Evolutionary conservation across 257 asterid species (phyloP), one percentile per base, ranked within the genome.

Genomic region (Primulina huaijiensis): DNA sequence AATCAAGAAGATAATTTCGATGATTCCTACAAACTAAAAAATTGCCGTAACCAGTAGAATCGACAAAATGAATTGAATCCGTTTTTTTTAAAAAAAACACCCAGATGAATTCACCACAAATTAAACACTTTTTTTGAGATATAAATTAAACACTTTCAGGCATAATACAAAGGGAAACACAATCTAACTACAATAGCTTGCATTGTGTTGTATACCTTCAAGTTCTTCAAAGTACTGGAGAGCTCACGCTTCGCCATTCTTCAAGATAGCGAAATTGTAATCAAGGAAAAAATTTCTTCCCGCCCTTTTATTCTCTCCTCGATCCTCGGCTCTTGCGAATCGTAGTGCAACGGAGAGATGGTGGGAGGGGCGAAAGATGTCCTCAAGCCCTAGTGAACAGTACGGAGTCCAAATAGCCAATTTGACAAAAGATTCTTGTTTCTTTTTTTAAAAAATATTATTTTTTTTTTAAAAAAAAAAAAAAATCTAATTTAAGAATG

Each of bases 191-290:
- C 59, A 11, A 35, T 4, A 5, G 27, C 1, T 20, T 58, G 72
- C 10, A 38, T 10, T 43, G 17, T 43, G 53, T 11, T 43, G 53
- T 3, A 11, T 75, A 90, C 96, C 97, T 92, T 92, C 82, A 90
- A 82, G 87, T 84, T 92, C 85, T 82, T 90, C 74, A 92, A 75
- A 66, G 97, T 92, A 75, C 82, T 81, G 64, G 97, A 92, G 2
- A 92, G 76, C 84, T 88, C 96, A 69, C 92, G 88, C 79, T 90
- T 92, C 64, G 97, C 92, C 98, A 92, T 92, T 63, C 17, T 43
- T 43, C 53, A 43, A 12, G 53, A 11, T 11, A 43, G 6, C 0
- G 53, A 11, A 43, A 43, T 43, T 3, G n/a, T 3, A 12, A 43
- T 10, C n/a, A 3, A 43, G n/a, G 4, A 8, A 43, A 12, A 2